These are phyloP conservation scores for Cyanidium caldarium DNA, from an alignment of 23 red algal genomes.

Conservation along the genomic window DNA sequence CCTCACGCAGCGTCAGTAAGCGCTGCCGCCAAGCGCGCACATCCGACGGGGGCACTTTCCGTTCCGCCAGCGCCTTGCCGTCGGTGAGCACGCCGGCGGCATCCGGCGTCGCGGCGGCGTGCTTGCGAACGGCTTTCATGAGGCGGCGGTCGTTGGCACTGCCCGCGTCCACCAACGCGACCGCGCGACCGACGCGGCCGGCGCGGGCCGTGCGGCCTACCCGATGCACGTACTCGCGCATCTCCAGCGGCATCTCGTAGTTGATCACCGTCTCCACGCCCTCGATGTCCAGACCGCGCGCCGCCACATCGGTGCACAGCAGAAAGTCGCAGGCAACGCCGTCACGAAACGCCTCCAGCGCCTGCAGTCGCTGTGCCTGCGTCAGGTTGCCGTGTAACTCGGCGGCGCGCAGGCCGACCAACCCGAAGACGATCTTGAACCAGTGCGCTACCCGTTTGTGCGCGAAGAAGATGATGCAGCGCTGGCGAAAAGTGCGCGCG, in stretches of 20 bases:
- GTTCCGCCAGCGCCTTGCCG: constrained; percentile 12
- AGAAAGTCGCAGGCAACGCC: constrained; percentile 52
- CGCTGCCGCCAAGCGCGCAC: constrained; percentile 32
- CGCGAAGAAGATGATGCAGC: constrained; percentile 77
- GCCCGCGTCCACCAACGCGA: constrained; percentile 37
- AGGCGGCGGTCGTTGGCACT: constrained; percentile 40
- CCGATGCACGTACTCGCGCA: constrained; percentile 82
- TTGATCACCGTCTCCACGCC: constrained; percentile 83
- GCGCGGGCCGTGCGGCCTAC: constrained; percentile 87
- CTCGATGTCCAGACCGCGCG: constrained; percentile 74
- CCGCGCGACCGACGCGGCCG: constrained; percentile 45
- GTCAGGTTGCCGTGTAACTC: constrained; percentile 87
- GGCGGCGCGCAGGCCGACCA: constrained; percentile 35
- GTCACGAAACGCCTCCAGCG: constrained; percentile 45
- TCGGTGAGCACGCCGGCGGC: neutral
- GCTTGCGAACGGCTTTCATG: constrained; percentile 48
- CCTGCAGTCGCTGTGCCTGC: constrained; percentile 46
- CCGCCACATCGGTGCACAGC: constrained; percentile 83
- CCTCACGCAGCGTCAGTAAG: constrained; percentile 7
- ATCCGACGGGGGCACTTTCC: constrained; percentile 33
- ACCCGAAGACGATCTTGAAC: constrained; percentile 67
- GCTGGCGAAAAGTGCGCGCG: constrained; percentile 35
- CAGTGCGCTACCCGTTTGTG: constrained; percentile 55
- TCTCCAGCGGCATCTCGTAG: constrained; percentile 51
- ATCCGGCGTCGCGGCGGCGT: constrained; percentile 24